phyloP scores from a whole-genome alignment of 805 yeast species.

The Nakazawaea anatomiae region DNA sequence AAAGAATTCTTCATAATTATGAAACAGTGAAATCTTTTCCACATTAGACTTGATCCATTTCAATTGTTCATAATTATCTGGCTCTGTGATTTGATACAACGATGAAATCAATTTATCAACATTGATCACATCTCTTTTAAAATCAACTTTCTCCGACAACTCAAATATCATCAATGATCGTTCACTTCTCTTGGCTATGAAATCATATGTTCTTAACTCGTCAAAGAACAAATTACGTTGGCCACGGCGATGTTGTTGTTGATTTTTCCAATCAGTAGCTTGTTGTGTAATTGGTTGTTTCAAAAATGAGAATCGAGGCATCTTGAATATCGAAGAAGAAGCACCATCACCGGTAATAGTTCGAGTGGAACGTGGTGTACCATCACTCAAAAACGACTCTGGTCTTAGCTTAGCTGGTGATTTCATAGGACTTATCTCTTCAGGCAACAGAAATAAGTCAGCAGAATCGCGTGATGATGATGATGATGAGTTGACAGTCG shows the following conservation, averaged over 20 bases:
- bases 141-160: constrained; percentile 7
- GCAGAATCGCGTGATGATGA: neutral
- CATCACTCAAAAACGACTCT: too few relatives aligned
- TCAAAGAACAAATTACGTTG: constrained; percentile 2
- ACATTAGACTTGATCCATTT: constrained; percentile 13
- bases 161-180: constrained; percentile 8
- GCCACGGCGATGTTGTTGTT: neutral
- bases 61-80: constrained; percentile 12
- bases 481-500: too few relatives aligned
- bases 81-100: constrained; percentile 11
- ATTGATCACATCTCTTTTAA: constrained; percentile 2
- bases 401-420: neutral
- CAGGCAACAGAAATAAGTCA: neutral
- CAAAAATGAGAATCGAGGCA: neutral
- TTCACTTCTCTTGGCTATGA: constrained; percentile 6
- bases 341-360: too few relatives aligned
- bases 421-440: constrained; percentile 1
- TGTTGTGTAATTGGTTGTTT: too few relatives aligned
- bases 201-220: constrained; percentile 10
- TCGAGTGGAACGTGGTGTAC: too few relatives aligned
- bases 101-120: constrained; percentile 11
- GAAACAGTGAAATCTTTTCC: constrained; percentile 8
- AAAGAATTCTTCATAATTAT: constrained; percentile 11
- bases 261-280: neutral
- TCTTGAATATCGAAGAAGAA: neutral